Percentiles rank a stretch among this genome's conserved stretches.
Evolutionary conservation across 1,284 basidiomycete species (phyloP).

Genomic region (Pholiota adiposa): DNA sequence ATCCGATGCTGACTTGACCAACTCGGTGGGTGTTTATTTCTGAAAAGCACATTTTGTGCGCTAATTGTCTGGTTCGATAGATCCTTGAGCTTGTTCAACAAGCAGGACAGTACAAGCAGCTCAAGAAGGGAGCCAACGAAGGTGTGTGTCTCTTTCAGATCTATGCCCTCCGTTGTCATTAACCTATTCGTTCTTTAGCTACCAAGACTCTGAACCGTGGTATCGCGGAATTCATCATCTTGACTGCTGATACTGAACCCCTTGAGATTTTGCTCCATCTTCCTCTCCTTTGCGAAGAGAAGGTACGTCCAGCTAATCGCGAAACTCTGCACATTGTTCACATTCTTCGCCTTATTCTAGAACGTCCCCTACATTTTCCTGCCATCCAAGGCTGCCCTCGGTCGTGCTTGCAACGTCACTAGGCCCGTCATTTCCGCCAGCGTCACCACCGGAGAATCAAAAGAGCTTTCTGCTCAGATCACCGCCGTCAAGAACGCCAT

Average conservation of each 20-base stretch:
- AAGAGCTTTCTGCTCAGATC: constrained; percentile 92
- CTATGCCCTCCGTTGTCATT: background rate
- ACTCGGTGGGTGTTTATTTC: constrained; percentile 70
- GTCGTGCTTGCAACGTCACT: constrained; percentile 95
- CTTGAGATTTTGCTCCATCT: constrained; percentile 98
- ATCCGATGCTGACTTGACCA: constrained; percentile 89
- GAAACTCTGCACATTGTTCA: background rate
- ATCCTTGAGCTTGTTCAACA: constrained; percentile 91
- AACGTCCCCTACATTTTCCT: constrained; percentile 98
- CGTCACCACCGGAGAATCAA: constrained; percentile 95
- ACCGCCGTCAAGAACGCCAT: constrained; percentile 88
- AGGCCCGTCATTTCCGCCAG: constrained; percentile 95
- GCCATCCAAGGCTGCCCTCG: constrained; percentile 92
- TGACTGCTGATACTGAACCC: constrained; percentile 98
- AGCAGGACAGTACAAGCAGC: constrained; percentile 91
- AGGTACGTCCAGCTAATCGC: constrained; percentile 51
- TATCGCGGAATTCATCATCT: constrained; percentile 97
- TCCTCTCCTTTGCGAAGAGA: constrained; percentile 98
- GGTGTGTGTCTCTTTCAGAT: constrained; percentile 47
- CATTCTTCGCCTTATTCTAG: constrained; percentile 39
- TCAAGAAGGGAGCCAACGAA: constrained; percentile 99
- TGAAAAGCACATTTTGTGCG: background rate
- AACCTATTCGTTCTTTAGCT: constrained; percentile 43
- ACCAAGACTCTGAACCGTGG: constrained; percentile 99
- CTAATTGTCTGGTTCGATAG: constrained; percentile 42